Conservation (phyloP, 768 basidiomycete species). For the Agaricus subrufescens region DNA sequence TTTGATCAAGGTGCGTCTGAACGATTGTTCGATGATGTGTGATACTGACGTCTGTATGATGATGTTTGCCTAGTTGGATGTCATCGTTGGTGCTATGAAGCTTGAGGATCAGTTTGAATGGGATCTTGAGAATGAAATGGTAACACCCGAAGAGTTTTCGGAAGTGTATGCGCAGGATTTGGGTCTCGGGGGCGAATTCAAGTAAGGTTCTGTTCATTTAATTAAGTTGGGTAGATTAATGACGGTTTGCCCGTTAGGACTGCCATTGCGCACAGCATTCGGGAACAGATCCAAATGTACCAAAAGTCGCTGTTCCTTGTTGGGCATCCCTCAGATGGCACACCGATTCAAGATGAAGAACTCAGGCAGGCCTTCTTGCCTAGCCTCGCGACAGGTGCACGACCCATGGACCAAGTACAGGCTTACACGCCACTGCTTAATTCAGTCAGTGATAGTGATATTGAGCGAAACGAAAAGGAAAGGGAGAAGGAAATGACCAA, state of each 20-base stretch:
- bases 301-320: conserved; percentile 89
- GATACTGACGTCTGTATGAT: conserved; percentile 1
- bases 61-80: conserved; percentile 65
- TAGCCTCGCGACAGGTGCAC: conserved; percentile 62
- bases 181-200: conserved; percentile 90
- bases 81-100: conserved; percentile 89
- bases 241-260: conserved; percentile 50
- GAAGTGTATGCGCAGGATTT: conserved; percentile 82
- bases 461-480: conserved; percentile 87
- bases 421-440: conserved; percentile 87
- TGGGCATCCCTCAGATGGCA: conserved; percentile 81
- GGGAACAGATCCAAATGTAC: conserved; percentile 91
- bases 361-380: conserved; percentile 88
- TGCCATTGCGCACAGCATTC: conserved; percentile 91
- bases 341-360: conserved; percentile 81
- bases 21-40: conserved; percentile 1
- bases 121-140: conserved; percentile 79
- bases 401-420: conserved; percentile 72
- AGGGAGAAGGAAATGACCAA: conserved; percentile 90
- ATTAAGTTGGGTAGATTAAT: background rate
- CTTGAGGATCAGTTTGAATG: conserved; percentile 97
- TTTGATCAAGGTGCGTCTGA: conserved; percentile 68
- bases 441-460: conserved; percentile 83
- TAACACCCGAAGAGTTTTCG: conserved; percentile 91
- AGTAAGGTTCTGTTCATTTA: conserved; percentile 41